These are phyloP conservation scores for Tylopilus sp. DNA, from an alignment of 1,284 basidiomycete species.

Conservation along the genomic window DNA sequence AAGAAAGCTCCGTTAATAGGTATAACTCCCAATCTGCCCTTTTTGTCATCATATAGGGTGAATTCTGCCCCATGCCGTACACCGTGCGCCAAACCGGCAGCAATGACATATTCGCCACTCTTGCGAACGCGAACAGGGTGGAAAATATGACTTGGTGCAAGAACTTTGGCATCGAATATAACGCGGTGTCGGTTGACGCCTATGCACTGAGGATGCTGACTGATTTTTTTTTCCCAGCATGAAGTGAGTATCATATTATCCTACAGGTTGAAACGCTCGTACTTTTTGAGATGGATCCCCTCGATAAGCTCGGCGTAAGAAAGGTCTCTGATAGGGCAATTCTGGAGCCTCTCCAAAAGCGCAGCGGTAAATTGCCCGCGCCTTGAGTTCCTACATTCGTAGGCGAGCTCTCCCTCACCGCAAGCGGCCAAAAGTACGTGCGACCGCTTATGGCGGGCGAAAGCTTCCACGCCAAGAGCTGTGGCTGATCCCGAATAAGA, in stretches of 20 bases:
- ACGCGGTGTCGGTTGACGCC: slow-evolving; percentile 15
- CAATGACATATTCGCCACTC: neutral
- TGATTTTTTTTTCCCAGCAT: neutral
- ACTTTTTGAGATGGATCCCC: slow-evolving; percentile 12
- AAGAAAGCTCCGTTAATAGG: neutral
- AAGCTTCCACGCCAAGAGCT: neutral
- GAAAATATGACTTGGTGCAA: neutral
- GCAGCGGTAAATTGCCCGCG: slow-evolving; percentile 17
- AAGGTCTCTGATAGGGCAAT: neutral
- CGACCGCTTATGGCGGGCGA: neutral
- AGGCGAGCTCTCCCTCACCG: slow-evolving; percentile 9
- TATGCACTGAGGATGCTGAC: slow-evolving; percentile 21
- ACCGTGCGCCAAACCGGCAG: slow-evolving; percentile 1
- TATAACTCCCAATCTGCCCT: neutral
- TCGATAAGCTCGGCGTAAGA: slow-evolving; percentile 17
- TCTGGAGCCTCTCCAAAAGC: slow-evolving; percentile 13
- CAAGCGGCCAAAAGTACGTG: slow-evolving; percentile 6
- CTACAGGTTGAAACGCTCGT: neutral
- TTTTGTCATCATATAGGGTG: neutral
- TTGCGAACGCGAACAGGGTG: neutral
- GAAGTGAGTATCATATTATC: neutral
- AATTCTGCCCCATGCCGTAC: neutral
- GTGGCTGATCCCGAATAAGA: neutral
- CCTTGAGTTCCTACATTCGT: slow-evolving; percentile 4
- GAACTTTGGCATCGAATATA: slow-evolving; percentile 16